Conservation (phyloP, 2,329 filamentous ascomycete genomes). For the Penicillium concentricum region DNA sequence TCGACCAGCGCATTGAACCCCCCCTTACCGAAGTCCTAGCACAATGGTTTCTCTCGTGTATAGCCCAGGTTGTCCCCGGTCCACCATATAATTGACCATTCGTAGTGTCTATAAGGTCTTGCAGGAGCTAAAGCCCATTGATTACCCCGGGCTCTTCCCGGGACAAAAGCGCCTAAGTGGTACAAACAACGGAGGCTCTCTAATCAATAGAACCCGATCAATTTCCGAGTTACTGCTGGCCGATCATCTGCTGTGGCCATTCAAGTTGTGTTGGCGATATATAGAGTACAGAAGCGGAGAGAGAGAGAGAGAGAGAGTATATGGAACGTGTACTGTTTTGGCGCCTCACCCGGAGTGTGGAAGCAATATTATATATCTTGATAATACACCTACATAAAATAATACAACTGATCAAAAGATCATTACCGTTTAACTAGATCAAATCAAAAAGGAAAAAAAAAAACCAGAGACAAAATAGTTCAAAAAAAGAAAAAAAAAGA, state of each 20-base stretch:
- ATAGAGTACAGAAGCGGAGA: neutral
- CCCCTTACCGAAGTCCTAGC: slow-evolving; percentile 16
- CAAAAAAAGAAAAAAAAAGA: slow-evolving; percentile 2
- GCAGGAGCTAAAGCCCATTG: slow-evolving; percentile 9
- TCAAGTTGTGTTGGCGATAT: neutral
- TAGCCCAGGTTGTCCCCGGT: slow-evolving; percentile 4
- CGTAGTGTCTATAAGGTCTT: neutral
- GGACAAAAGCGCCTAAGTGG: slow-evolving; percentile 16
- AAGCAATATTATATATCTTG: neutral
- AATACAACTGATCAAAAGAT: neutral
- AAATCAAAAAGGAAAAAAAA: neutral
- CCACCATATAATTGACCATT: slow-evolving; percentile 18
- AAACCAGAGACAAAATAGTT: neutral
- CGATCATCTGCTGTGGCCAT: neutral
- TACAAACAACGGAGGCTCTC: slow-evolving; percentile 17
- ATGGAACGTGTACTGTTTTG: neutral
- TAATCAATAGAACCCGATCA: slow-evolving; percentile 20
- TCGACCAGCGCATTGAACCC: slow-evolving; percentile 30
- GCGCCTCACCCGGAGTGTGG: neutral
- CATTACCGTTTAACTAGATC: neutral
- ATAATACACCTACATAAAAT: neutral
- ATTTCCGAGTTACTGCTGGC: slow-evolving; percentile 17
- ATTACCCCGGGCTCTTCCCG: slow-evolving; percentile 14
- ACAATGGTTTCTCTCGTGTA: slow-evolving; percentile 3
- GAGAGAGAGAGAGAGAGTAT: neutral